Evolutionary conservation across 805 yeast species (phyloP).

Genomic region (Diddensiella transvaalensis): DNA sequence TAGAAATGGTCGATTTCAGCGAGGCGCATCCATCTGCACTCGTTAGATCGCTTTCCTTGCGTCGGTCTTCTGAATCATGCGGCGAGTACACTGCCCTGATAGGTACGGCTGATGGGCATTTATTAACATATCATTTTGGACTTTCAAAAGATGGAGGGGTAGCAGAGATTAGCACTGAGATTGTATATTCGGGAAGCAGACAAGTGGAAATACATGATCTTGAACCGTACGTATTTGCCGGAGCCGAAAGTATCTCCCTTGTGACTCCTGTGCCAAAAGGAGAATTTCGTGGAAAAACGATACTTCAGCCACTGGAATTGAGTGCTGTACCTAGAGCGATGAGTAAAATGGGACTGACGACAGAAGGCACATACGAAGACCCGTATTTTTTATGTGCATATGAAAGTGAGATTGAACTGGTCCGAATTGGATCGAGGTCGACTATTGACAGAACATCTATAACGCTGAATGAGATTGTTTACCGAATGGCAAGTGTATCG

Average conservation of each 20-base stretch:
- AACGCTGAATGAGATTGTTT: not conserved
- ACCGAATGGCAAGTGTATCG: not conserved
- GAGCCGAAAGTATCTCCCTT: not conserved
- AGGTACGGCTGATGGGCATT: slow-evolving; percentile 5
- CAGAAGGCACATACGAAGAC: not conserved
- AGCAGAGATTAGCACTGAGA: not conserved
- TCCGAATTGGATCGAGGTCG: not conserved
- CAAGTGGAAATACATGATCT: not conserved
- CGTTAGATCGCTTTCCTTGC: not conserved
- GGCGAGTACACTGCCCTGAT: not conserved
- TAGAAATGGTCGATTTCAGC: not conserved
- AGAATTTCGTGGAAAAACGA: not conserved
- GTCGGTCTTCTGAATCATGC: not conserved
- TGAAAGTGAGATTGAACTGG: not conserved
- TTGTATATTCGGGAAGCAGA: not conserved
- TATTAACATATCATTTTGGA: not conserved
- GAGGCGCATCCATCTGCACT: not conserved
- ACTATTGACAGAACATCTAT: not conserved
- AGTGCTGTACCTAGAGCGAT: not conserved
- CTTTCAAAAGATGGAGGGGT: not conserved
- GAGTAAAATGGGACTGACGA: not conserved
- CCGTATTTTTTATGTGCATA: not conserved
- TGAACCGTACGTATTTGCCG: not conserved
- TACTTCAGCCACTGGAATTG: not conserved
- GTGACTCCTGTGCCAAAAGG: not conserved